Evolutionary conservation across 192 early-diverging fungal genomes (phyloP), one percentile per base, ranked within the genome.

Genomic region (Coemansia aciculifera): DNA sequence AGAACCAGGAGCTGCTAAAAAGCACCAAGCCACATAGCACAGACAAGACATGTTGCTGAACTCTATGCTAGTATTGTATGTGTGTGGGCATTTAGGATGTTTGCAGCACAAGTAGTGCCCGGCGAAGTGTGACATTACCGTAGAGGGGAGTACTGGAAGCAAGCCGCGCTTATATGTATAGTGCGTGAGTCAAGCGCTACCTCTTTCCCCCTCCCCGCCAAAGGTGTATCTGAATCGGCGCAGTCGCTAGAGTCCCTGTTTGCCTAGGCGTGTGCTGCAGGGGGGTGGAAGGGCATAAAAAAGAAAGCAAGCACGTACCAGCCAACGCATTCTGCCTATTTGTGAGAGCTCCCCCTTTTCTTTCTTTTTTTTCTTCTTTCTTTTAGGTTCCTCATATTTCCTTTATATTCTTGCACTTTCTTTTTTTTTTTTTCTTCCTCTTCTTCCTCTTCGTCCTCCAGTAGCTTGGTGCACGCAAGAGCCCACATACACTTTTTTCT

Each of bases 351-450:
- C 29, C 56, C 29, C 54, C 56, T 15, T 59, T 21, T 8, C 19
- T 19, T 27, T 27, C 32, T 48, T 63, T 43, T 32, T 46, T 27
- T 44, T 40, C n/a, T 52, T 52, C 42, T 61, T 62, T 15, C 37
- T 40, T 63, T 63, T 44, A 27, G 27, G 40, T 63, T 44, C 40
- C 46, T 48, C 51, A 54, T 54, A 29, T 62, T 63, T 19, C 39
- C 29, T 63, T 63, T 43, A 31, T 29, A 3, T 63, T 42, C 40
- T 48, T 48, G 46, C 46, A 48, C 39, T 40, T 9, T 31, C 1
- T 27, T 27, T 27, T 27, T 21, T 21, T 21, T 21, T 21, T 21
- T 21, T 21, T 21, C 36, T 48, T 64, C 29, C 15, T 48, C n/a
- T 49, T 37, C 17, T 54, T 54, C 24, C 2, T 32, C 56, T 19